Conservation (phyloP, 106 monocot genomes). For the Dioscorea dumetorum region DNA sequence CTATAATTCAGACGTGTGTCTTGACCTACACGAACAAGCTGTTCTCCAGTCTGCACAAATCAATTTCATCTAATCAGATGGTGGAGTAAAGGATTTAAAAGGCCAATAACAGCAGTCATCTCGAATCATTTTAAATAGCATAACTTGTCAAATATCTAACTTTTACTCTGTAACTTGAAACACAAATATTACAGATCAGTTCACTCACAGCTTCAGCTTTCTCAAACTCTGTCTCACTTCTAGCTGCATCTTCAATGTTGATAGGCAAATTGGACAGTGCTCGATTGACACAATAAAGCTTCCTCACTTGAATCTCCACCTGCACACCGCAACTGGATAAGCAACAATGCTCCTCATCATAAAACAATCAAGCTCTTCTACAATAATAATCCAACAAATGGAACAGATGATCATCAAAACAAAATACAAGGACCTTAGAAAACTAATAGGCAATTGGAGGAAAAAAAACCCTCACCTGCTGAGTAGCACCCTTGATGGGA, state of each 20-base stretch:
- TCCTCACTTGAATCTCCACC: constrained; percentile 90
- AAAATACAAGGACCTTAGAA: not conserved
- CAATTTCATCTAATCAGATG: not conserved
- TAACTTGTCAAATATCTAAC: too few species aligned
- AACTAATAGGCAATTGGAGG: not conserved
- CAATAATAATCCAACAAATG: not conserved
- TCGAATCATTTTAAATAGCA: too few species aligned
- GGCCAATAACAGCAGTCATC: too few species aligned
- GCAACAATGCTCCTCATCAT: not conserved
- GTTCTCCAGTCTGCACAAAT: constrained; percentile 47
- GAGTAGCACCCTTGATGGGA: constrained; percentile 63
- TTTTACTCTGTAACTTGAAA: too few species aligned
- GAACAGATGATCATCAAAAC: not conserved
- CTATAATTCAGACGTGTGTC: constrained; percentile 83
- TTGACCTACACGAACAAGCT: constrained; percentile 80
- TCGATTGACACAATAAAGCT: constrained; percentile 70
- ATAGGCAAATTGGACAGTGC: constrained; percentile 62
- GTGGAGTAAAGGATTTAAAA: too few species aligned
- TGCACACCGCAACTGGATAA: constrained; percentile 9
- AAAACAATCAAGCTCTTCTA: not conserved
- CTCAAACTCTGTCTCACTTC: constrained; percentile 68
- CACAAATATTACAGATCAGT: too few species aligned
- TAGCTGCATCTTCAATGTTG: constrained; percentile 83
- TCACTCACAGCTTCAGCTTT: constrained; percentile 34
- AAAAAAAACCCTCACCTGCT: constrained; percentile 46